Evolutionary conservation across 2,329 filamentous ascomycete species (phyloP), one percentile per base, ranked within the genome.

Genomic region (Ceratocystiopsis sp.): DNA sequence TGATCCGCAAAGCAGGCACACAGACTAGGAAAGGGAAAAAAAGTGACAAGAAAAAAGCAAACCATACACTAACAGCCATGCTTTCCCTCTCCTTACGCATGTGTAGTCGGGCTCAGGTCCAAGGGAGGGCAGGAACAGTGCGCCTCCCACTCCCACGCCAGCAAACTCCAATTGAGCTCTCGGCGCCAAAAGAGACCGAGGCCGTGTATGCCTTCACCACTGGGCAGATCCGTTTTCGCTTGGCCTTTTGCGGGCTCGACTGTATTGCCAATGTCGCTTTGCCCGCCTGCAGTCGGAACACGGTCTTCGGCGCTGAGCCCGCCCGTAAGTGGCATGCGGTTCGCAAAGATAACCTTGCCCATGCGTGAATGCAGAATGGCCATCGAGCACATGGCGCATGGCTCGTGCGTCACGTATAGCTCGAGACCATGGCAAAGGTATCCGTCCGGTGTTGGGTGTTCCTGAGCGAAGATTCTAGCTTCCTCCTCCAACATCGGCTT

Each of bases 301-400:
- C 73, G 72, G 56, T 76, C 72, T 59, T 93, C 85, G 18, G 85
- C 80, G 53, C 80, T 81, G 63, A 95, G 68, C 37, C 84, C 87
- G 41, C 89, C 89, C 13, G 83, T 93, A 49, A 75, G 64, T 39
- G 73, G 71, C 81, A 93, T 91, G 44, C 83, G 74, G 48, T 78
- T 70, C 49, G 75, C 76, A 61, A 94, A 93, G 35, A 93, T 71
- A 42, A 87, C 82, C 42, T 81, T 78, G 38, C 84, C 79, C 69
- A 98, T 94, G 41, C 91, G 76, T 10, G 89, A 95, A 57, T 96
- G 87, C 18, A 96, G 69, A 52, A 96, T 81, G 1, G 84, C 91
- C 91, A 96, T 96, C 34, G 83, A 85, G 62, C 91, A 98, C 74
- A 93, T 93, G 47, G 93, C 74, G 57, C 91, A 98, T 6, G 91